A percentile compares a stretch with the other conserved stretches of the same genome.
Evolutionary conservation across 2,329 filamentous ascomycete genomes (phyloP).

Genomic region (Sporothrix phasma): DNA sequence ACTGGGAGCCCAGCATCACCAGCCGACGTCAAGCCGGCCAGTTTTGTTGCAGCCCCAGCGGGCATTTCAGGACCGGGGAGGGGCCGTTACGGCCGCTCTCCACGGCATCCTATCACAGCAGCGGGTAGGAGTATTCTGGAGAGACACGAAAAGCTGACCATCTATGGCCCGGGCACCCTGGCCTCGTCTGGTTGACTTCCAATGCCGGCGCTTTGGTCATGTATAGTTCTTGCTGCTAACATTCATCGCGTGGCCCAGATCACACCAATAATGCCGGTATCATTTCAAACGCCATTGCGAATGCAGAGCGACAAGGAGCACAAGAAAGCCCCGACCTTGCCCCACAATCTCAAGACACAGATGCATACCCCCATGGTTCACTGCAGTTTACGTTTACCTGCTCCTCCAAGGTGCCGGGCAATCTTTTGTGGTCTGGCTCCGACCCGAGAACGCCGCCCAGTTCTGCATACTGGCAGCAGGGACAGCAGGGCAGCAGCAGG

Average conservation of each 20-base stretch:
- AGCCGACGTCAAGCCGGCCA: slow-evolving; percentile 35
- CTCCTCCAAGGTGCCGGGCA: slow-evolving; percentile 78
- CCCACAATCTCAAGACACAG: slow-evolving; percentile 46
- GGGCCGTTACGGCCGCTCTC: slow-evolving; percentile 65
- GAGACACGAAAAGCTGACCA: slow-evolving; percentile 36
- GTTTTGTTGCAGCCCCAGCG: slow-evolving; percentile 47
- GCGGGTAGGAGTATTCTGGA: slow-evolving; percentile 50
- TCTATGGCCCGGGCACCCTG: slow-evolving; percentile 20
- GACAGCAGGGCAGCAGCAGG: not conserved
- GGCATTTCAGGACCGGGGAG: slow-evolving; percentile 78
- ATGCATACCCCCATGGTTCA: slow-evolving; percentile 57
- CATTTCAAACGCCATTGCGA: slow-evolving; percentile 86
- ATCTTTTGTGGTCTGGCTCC: slow-evolving; percentile 53
- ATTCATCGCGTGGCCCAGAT: not conserved
- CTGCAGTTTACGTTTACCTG: slow-evolving; percentile 96
- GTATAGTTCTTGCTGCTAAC: not conserved
- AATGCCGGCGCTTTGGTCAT: not conserved
- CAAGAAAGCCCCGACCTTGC: slow-evolving; percentile 74
- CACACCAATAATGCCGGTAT: slow-evolving; percentile 53
- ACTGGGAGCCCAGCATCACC: slow-evolving; percentile 10
- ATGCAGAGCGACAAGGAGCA: slow-evolving; percentile 61
- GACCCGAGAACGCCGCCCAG: slow-evolving; percentile 10
- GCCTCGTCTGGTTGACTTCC: slow-evolving; percentile 18
- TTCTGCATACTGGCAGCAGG: slow-evolving; percentile 10
- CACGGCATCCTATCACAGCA: slow-evolving; percentile 31